phyloP scores from a whole-genome alignment of 208 protist genomes.

The Acanthamoeba castellanii region DNA sequence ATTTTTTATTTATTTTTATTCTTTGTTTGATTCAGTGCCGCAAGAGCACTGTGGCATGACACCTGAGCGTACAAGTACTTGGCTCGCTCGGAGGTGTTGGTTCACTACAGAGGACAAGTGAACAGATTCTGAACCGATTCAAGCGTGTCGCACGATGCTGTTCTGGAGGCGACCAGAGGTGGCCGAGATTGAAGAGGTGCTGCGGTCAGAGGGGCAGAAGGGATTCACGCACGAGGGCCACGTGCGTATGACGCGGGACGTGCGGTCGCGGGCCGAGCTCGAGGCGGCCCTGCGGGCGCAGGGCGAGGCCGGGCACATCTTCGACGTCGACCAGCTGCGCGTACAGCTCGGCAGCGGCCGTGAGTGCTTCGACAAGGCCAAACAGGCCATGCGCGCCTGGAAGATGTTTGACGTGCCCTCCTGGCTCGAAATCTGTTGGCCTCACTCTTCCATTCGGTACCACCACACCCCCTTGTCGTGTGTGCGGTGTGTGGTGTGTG shows the following conservation, averaged over 20 bases:
- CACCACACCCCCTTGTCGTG: too few species aligned
- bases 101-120: too few species aligned
- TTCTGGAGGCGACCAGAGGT: neutral
- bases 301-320: neutral
- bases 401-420: constrained; percentile 61
- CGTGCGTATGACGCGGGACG: constrained; percentile 2
- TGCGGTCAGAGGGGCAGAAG: neutral
- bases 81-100: too few species aligned
- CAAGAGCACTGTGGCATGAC: too few species aligned
- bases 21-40: too few species aligned
- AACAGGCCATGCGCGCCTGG: constrained; percentile 39
- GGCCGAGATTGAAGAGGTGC: neutral
- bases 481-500: neutral
- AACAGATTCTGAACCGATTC: too few species aligned
- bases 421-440: constrained; percentile 43
- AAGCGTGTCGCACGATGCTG: neutral
- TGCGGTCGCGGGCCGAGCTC: neutral
- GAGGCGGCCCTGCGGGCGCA: neutral
- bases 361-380: constrained; percentile 55
- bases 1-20: too few species aligned
- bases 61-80: too few species aligned
- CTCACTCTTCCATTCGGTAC: constrained; percentile 47
- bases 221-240: constrained; percentile 17
- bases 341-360: neutral
- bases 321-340: constrained; percentile 53